These are phyloP conservation scores for Tylopilus felleus DNA, from an alignment of 768 basidiomycete species.

Conservation along the genomic window DNA sequence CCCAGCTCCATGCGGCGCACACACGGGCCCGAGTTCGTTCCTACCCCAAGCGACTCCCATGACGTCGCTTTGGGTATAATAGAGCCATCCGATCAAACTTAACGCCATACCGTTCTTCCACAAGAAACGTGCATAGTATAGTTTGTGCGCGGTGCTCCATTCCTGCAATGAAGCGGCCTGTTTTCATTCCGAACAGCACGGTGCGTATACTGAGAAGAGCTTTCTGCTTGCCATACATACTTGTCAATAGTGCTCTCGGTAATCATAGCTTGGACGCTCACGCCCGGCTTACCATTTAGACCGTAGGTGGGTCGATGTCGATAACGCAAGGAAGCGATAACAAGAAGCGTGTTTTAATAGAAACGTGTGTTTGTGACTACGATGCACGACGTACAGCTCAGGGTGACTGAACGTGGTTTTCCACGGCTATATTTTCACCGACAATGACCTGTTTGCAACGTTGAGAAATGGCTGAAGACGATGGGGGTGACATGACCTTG, in stretches of 20 bases:
- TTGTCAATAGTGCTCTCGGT: slow-evolving; percentile 39
- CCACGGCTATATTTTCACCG: too few species aligned
- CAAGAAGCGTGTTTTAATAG: slow-evolving; percentile 55
- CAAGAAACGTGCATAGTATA: slow-evolving; percentile 90
- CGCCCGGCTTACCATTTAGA: slow-evolving; percentile 94
- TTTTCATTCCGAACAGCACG: slow-evolving; percentile 95
- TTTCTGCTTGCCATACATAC: slow-evolving; percentile 12
- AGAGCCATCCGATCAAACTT: slow-evolving; percentile 81
- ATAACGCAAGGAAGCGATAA: slow-evolving; percentile 70
- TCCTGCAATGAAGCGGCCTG: slow-evolving; percentile 69
- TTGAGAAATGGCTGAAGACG: too few species aligned
- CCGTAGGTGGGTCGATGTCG: slow-evolving; percentile 96
- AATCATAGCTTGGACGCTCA: slow-evolving; percentile 71
- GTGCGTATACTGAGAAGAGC: slow-evolving; percentile 24
- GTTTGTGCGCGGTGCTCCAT: slow-evolving; percentile 98
- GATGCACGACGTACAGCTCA: too few species aligned
- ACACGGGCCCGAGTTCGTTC: slow-evolving; percentile 81
- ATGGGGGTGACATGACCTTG: too few species aligned
- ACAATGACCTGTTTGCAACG: too few species aligned
- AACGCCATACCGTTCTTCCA: slow-evolving; percentile 86
- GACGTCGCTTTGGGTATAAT: slow-evolving; percentile 91
- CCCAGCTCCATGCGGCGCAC: slow-evolving; percentile 42
- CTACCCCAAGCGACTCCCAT: slow-evolving; percentile 73
- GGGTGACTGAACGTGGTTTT: too few species aligned
- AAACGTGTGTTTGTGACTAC: too few species aligned